Percentiles rank a stretch among this genome's conserved stretches.
These are phyloP conservation scores for Carex myosuroides DNA, from an alignment of 176 grass and related monocot genomes.

Conservation along the genomic window DNA sequence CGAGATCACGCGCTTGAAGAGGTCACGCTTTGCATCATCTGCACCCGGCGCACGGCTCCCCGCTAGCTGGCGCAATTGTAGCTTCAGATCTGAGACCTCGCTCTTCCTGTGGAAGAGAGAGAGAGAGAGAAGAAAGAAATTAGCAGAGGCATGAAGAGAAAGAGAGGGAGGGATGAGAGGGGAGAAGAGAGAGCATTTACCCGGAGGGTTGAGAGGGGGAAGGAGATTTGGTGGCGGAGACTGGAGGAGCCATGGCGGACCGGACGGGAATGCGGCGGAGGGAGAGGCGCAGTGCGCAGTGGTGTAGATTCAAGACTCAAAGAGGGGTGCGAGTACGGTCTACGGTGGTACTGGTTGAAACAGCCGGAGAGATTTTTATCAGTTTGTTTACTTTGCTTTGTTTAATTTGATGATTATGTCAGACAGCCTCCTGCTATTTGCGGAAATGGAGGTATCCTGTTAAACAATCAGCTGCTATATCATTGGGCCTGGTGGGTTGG, in stretches of 20 bases:
- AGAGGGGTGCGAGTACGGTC: not conserved
- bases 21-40: conserved; percentile 75
- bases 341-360: conserved; percentile 12
- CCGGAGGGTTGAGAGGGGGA: conserved; percentile 87
- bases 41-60: conserved; percentile 73
- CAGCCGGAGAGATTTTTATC: not conserved
- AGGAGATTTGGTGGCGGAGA: conserved; percentile 52
- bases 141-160: conserved; percentile 12
- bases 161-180: not conserved
- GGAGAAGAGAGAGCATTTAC: conserved; percentile 15
- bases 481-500: not conserved
- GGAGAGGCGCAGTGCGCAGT: not conserved
- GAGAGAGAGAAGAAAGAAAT: not conserved
- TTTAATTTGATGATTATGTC: not conserved
- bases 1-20: conserved; percentile 98
- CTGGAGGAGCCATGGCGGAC: conserved; percentile 68
- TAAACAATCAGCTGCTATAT: not conserved
- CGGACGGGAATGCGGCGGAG: conserved; percentile 17
- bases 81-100: conserved; percentile 97
- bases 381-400: not conserved
- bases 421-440: not conserved
- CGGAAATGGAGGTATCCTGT: not conserved
- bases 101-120: conserved; percentile 58
- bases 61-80: conserved; percentile 80
- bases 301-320: not conserved